phyloP scores from a whole-genome alignment of 306 rosid genomes.

The Sphenostylis stenocarpa region DNA sequence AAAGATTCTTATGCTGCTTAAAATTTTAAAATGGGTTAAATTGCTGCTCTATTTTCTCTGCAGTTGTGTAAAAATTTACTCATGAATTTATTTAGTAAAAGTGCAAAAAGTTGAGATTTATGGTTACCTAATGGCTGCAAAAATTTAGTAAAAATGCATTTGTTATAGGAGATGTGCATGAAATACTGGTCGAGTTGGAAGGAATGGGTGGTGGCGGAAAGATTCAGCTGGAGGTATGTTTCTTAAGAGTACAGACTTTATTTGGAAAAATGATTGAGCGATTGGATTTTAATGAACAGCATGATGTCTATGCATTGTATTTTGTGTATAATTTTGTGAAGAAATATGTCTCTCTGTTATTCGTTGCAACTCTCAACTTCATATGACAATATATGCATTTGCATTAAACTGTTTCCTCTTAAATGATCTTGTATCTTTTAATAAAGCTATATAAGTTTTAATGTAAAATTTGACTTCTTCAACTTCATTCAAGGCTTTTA shows the following conservation, averaged over 20 bases:
- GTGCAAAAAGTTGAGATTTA: slow-evolving; percentile 1
- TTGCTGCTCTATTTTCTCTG: slow-evolving; percentile 13
- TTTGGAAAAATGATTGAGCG: slow-evolving; percentile 8
- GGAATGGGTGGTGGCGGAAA: slow-evolving; percentile 99
- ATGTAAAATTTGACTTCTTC: background rate
- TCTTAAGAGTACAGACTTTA: background rate
- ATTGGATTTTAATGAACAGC: slow-evolving; percentile 16
- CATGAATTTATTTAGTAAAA: background rate
- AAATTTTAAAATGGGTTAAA: slow-evolving; percentile 18
- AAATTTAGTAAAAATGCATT: slow-evolving; percentile 24
- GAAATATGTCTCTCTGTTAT: background rate
- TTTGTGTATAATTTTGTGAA: background rate
- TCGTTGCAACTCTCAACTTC: background rate
- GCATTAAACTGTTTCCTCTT: background rate
- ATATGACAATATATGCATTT: background rate
- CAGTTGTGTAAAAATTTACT: background rate
- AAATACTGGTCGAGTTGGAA: slow-evolving; percentile 80
- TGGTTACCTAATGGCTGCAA: slow-evolving; percentile 19
- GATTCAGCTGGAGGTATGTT: slow-evolving; percentile 79
- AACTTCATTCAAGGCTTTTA: slow-evolving; percentile 1
- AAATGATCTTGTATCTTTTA: background rate
- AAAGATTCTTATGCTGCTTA: slow-evolving; percentile 24
- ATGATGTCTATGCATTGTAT: background rate
- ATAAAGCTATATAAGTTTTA: background rate
- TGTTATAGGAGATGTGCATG: slow-evolving; percentile 73